Percentiles rank a stretch among this genome's conserved stretches.
These are phyloP conservation scores for Tuber borchii DNA, from an alignment of 495 filamentous ascomycete genomes.

Conservation along the genomic window DNA sequence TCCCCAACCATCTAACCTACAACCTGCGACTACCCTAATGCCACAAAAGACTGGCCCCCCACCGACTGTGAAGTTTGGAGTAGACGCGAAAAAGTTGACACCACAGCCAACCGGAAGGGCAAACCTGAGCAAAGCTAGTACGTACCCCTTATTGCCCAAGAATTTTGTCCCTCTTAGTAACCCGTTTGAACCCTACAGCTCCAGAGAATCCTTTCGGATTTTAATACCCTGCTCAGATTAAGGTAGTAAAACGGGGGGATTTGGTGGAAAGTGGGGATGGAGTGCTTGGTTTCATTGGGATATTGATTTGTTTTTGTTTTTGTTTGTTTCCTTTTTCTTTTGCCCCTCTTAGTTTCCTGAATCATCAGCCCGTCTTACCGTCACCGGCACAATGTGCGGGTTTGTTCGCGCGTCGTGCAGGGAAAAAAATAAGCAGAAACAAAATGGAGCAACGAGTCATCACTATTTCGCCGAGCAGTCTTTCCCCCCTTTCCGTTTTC, in stretches of 20 bases:
- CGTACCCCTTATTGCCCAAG: slow-evolving; percentile 48
- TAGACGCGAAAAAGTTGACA: slow-evolving; percentile 66
- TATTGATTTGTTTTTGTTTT: background rate
- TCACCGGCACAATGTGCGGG: background rate
- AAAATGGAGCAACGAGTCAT: background rate
- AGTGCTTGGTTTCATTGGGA: background rate
- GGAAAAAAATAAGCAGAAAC: background rate
- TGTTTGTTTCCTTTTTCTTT: background rate
- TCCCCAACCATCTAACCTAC: slow-evolving; percentile 45
- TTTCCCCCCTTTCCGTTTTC: background rate
- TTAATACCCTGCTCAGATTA: slow-evolving; percentile 44
- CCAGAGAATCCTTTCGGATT: slow-evolving; percentile 92
- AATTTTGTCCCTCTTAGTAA: slow-evolving; percentile 21
- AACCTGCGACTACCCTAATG: slow-evolving; percentile 48
- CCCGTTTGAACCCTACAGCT: slow-evolving; percentile 49
- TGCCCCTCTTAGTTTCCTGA: background rate
- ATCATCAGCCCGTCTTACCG: background rate
- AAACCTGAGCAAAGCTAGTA: slow-evolving; percentile 90
- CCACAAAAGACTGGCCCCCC: slow-evolving; percentile 93
- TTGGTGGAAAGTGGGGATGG: background rate
- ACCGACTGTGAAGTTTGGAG: slow-evolving; percentile 82
- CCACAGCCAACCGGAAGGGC: slow-evolving; percentile 90
- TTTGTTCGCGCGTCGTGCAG: background rate
- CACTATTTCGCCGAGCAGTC: background rate
- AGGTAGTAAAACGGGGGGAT: background rate